Evolutionary conservation across 805 yeast species (phyloP), one percentile per base, ranked within the genome.

Genomic region (Saccharomycopsis lassenensis): DNA sequence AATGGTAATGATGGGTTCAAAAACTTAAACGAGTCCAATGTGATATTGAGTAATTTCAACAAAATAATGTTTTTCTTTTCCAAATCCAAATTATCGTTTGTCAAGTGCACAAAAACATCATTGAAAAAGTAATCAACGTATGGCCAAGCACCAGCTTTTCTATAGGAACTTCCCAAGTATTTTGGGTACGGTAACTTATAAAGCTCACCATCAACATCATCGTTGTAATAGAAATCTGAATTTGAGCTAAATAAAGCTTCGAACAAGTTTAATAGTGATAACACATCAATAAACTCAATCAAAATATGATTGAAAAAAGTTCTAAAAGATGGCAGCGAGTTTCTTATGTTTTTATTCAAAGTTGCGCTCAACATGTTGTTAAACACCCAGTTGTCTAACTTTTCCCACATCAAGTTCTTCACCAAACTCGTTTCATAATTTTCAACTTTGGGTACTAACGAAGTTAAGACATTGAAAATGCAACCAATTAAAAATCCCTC

Each of bases 101-200:
- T 42, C 8, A 64, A 51, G 20, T 52, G 51, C 4, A 71, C 69
- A 45, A 86, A 72, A 0, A 86, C 71, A 29, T 79, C 81, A 8
- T 67, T 58, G n/a, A 81, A 50, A 10, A 86, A 52, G 47, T 72
- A 85, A 36, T 84, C 89, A 36, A 82, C 53, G 48, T 87, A 89
- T 2, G 91, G 85, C 72, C 86, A 73, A 4, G 85, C 56, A 2
- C 95, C 94, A 12, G 63, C 54, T 22, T 61, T 69, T 47, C 94
- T 66, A 44, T 74, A 69, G 0, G 63, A 61, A 2, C 52, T 52
- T 0, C 95, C 95, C 19, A 85, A 52, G 35, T 67, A 71, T 5
- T 60, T 47, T 1, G 94, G 94, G 48, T 65, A 80, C 8, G 73
- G 63, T 10, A 76, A 49, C 4, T 49, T 37, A 23, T 47, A 49